phyloP scores from a whole-genome alignment of 495 filamentous ascomycete genomes.

The Hyaloscypha bicolor region DNA sequence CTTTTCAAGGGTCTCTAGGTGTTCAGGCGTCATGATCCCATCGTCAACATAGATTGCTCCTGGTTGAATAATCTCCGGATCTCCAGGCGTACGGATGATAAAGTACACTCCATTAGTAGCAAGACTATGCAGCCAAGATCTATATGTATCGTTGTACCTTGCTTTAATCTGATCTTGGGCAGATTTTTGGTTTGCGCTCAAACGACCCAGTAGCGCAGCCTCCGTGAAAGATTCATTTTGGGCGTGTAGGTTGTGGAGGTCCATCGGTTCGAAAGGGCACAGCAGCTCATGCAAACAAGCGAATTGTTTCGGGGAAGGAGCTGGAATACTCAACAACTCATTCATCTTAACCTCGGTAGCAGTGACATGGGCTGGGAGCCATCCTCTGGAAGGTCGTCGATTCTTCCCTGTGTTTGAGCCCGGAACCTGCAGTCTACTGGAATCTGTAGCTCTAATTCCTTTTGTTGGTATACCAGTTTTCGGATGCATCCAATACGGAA shows the following conservation, averaged over 20 bases:
- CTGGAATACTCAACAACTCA: neutral
- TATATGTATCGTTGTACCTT: neutral
- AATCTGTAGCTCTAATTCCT: neutral
- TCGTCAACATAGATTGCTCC: slow-evolving; percentile 15
- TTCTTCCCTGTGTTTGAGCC: neutral
- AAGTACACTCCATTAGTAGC: slow-evolving; percentile 2
- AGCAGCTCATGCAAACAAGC: neutral
- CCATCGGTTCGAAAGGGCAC: neutral
- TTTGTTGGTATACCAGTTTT: slow-evolving; percentile 22
- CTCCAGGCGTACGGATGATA: neutral
- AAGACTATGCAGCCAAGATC: neutral
- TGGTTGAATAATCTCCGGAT: neutral
- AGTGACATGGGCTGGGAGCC: slow-evolving; percentile 11
- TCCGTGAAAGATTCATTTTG: neutral
- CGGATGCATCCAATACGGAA: slow-evolving; percentile 30
- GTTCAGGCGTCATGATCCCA: slow-evolving; percentile 4
- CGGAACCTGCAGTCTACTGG: neutral
- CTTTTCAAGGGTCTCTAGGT: neutral
- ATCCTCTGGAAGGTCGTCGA: slow-evolving; percentile 2
- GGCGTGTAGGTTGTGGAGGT: neutral
- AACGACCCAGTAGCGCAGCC: neutral
- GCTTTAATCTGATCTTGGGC: neutral
- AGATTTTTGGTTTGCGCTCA: neutral
- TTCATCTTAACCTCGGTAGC: slow-evolving; percentile 13
- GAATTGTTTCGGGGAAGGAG: neutral